Evolutionary conservation across 2,329 filamentous ascomycete species (phyloP), one percentile per base, ranked within the genome.

Genomic region (Leptographium lundbergii): DNA sequence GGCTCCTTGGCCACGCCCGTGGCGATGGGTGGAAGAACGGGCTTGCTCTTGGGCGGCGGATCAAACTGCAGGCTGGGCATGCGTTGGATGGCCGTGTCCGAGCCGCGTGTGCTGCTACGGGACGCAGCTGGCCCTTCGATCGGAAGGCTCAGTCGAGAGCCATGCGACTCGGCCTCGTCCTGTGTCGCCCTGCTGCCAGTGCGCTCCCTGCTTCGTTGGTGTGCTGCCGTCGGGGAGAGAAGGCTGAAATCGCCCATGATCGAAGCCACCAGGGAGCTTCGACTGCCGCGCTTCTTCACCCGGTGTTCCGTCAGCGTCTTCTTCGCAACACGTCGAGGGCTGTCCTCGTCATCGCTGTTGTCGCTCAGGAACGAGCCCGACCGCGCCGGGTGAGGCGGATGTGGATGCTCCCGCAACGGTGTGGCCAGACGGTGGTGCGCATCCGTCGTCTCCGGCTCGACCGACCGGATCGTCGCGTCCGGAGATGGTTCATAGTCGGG

Each of bases 401-500:
- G 68, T 1, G 70, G 68, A 6, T 70, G 64, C 14, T 68, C 65
- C 32, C 70, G 66, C 4, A 67, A 70, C 2, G 76, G 73, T 0
- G 73, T 74, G 7, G 72, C 70, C n/a, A 63, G 32, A 9, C n/a
- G 29, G 6, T 59, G 54, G n/a, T 57, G 61, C 55, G 24, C 50
- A 13, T 54, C 57, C 39, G 47, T 66, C 63, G 54, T 67, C 45
- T 74, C 75, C 6, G 77, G 72, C 58, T 77, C 75, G 42, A 88
- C 81, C n/a, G 79, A 73, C 58, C 85, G 81, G 48, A 90, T 87
- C n/a, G 82, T 84, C 32, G 87, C 85, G 68, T 82, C 86, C 47
- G 83, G 81, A 62, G 85, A 84, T 14, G 86, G 86, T 53, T 86
- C 85, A 69, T 91, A 91, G 57, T 87, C 85, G 14, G 86, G 85